These are phyloP conservation scores for Simplicillium aogashimaense DNA, from an alignment of 2,329 filamentous ascomycete species.

Conservation along the genomic window DNA sequence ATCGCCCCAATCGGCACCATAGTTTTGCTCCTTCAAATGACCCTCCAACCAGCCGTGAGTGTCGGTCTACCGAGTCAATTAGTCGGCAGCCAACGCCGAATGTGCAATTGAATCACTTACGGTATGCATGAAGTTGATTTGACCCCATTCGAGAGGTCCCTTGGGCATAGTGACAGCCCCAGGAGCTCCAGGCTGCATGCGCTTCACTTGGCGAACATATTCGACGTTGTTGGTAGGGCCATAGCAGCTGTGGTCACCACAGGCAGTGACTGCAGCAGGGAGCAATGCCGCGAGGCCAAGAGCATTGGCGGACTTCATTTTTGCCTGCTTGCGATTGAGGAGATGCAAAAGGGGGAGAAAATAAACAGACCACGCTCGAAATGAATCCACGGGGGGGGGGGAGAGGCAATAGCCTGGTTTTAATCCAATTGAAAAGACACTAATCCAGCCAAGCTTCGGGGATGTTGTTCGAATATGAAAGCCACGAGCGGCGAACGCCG, in stretches of 20 bases:
- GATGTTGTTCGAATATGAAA: too few species aligned
- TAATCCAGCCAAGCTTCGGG: too few species aligned
- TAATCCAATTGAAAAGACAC: too few species aligned
- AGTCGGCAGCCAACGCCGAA: background rate
- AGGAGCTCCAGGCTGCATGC: slow-evolving; percentile 35
- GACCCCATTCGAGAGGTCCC: slow-evolving; percentile 46
- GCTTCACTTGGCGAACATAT: slow-evolving; percentile 36
- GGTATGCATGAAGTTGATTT: slow-evolving; percentile 53
- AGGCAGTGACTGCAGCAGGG: slow-evolving; percentile 18
- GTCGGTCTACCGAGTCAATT: slow-evolving; percentile 30
- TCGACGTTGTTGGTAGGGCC: slow-evolving; percentile 29
- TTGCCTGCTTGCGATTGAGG: background rate
- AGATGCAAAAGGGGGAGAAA: background rate
- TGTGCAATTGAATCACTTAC: slow-evolving; percentile 11
- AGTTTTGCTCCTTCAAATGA: slow-evolving; percentile 52
- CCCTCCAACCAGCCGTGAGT: slow-evolving; percentile 53
- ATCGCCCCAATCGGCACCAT: slow-evolving; percentile 58
- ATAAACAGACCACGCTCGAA: background rate
- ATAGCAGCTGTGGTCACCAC: slow-evolving; percentile 25
- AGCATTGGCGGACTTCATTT: slow-evolving; percentile 3
- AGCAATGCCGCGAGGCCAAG: slow-evolving; percentile 8
- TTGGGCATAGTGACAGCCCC: slow-evolving; percentile 32
- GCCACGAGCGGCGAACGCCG: too few species aligned
- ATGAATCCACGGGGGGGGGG: background rate
- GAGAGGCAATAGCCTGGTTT: background rate